Evolutionary conservation across 345 rosid genomes (phyloP).

Genomic region (Theobroma cacao): DNA sequence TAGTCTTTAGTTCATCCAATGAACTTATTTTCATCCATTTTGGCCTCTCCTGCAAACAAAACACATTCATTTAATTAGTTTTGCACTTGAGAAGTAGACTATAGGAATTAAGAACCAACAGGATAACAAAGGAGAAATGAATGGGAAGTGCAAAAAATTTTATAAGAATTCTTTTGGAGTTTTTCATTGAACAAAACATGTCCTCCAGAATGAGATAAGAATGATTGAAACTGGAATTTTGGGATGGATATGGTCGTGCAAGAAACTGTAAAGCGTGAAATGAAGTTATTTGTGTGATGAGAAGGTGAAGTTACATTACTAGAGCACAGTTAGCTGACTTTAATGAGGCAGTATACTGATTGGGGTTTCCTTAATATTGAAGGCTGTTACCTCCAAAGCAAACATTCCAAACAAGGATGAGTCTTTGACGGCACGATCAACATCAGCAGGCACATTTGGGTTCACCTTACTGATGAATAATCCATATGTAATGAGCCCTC

Average conservation of each 20-base stretch:
- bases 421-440: slow-evolving; percentile 74
- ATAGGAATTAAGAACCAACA: neutral
- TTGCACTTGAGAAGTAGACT: neutral
- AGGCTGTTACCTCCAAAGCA: slow-evolving; percentile 56
- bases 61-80: neutral
- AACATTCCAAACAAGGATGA: slow-evolving; percentile 98
- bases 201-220: neutral
- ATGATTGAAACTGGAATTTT: neutral
- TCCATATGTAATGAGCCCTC: too few species aligned
- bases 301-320: neutral
- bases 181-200: neutral
- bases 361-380: neutral
- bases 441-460: slow-evolving; percentile 38
- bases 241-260: neutral
- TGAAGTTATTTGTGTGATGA: too few species aligned
- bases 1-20: slow-evolving; percentile 81
- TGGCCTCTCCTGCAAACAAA: slow-evolving; percentile 56
- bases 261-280: neutral
- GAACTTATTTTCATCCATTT: slow-evolving; percentile 94
- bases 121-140: neutral
- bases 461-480: slow-evolving; percentile 69
- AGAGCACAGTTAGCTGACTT: neutral
- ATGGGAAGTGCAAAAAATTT: neutral
- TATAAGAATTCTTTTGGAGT: neutral
- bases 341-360: neutral